phyloP scores from a whole-genome alignment of 306 rosid species.

The Castanopsis chinensis region DNA sequence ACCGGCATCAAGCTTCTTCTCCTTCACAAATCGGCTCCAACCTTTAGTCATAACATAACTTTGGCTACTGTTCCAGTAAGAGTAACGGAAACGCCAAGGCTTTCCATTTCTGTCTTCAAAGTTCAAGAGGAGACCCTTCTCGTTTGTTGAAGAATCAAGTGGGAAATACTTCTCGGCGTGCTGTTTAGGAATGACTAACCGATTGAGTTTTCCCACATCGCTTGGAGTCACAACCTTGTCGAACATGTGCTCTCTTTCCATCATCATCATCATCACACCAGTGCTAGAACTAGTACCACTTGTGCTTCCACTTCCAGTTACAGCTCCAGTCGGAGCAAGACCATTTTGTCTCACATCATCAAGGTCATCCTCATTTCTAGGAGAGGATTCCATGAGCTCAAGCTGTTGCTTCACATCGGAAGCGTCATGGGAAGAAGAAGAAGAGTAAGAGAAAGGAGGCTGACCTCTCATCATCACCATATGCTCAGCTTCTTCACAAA shows the following conservation, averaged over 20 bases:
- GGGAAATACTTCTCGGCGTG: constrained; percentile 89
- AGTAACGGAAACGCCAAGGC: constrained; percentile 83
- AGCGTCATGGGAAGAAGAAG: constrained; percentile 3
- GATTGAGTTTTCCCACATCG: constrained; percentile 89
- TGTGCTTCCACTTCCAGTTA: neutral
- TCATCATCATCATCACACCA: neutral
- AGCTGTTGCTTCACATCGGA: neutral
- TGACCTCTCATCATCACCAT: constrained; percentile 15
- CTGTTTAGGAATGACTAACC: constrained; percentile 85
- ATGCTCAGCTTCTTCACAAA: constrained; percentile 1
- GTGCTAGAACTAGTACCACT: neutral
- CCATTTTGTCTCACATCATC: neutral
- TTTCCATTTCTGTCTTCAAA: constrained; percentile 74
- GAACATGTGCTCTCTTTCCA: constrained; percentile 83
- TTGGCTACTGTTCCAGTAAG: constrained; percentile 94
- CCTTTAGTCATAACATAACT: constrained; percentile 96
- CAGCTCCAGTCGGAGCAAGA: neutral
- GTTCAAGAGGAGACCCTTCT: constrained; percentile 75
- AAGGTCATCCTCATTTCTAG: constrained; percentile 1
- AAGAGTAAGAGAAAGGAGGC: constrained; percentile 17
- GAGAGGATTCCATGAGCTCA: constrained; percentile 30
- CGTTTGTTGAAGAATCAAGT: constrained; percentile 64
- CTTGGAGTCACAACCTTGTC: constrained; percentile 87
- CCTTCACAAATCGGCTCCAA: constrained; percentile 94
- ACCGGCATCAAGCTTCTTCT: constrained; percentile 82